Percentiles rank a stretch among this genome's conserved stretches.
phyloP scores from a whole-genome alignment of 768 basidiomycete genomes.

The Hemileccinum rubropunctum region DNA sequence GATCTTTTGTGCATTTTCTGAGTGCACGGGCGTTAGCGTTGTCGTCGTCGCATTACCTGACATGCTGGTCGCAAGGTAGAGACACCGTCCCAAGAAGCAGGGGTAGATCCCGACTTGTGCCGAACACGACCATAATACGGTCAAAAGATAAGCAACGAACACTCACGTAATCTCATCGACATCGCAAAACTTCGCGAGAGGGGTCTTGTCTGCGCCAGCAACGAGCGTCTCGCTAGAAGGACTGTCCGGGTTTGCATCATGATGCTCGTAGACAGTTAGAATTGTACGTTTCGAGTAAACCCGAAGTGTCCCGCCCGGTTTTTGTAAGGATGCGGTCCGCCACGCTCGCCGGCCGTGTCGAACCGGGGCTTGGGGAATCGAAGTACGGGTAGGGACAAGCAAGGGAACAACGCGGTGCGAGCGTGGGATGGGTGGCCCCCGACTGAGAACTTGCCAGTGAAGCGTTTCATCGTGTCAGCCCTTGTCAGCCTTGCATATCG shows the following conservation, averaged over 20 bases:
- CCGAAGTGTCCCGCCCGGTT: conserved; percentile 6
- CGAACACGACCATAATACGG: background rate
- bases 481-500: too few species aligned
- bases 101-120: background rate
- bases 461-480: background rate
- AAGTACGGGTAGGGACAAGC: background rate
- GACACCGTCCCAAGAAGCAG: background rate
- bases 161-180: conserved; percentile 31
- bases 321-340: conserved; percentile 15
- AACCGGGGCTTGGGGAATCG: conserved; percentile 13
- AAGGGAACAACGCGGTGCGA: conserved; percentile 19
- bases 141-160: conserved; percentile 1
- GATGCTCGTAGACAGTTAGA: conserved; percentile 1
- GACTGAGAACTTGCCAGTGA: background rate
- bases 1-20: conserved; percentile 52
- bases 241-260: conserved; percentile 22
- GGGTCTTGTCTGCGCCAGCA: conserved; percentile 21
- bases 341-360: conserved; percentile 22
- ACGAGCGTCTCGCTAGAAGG: conserved; percentile 24
- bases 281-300: background rate
- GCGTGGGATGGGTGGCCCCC: conserved; percentile 20
- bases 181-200: conserved; percentile 28
- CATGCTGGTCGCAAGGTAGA: background rate
- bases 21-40: conserved; percentile 1
- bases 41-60: background rate